phyloP scores from a whole-genome alignment of 1,139 yeast genomes.

The Hyphopichia buzzinii region DNA sequence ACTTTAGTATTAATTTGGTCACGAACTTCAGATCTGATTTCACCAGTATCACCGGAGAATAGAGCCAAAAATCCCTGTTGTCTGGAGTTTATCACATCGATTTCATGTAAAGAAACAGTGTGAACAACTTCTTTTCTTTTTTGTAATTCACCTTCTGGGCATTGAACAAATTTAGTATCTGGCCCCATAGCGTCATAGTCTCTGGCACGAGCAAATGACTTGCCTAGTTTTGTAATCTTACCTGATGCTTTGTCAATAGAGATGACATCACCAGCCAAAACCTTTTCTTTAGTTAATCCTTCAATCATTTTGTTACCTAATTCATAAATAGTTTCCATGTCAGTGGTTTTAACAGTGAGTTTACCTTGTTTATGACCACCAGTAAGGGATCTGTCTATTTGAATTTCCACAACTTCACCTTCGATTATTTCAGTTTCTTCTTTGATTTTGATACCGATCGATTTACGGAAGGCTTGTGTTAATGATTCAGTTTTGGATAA shows the following conservation, averaged over 20 bases:
- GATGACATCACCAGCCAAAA: constrained; percentile 95
- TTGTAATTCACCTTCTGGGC: constrained; percentile 98
- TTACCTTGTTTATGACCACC: constrained; percentile 99
- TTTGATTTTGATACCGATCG: constrained; percentile 91
- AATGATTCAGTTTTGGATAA: constrained; percentile 92
- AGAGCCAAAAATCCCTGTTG: constrained; percentile 97
- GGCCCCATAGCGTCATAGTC: constrained; percentile 99
- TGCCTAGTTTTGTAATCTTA: constrained; percentile 88
- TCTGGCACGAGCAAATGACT: constrained; percentile 92
- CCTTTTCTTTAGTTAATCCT: constrained; percentile 90
- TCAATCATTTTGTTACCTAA: constrained; percentile 97
- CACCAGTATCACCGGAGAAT: constrained; percentile 97
- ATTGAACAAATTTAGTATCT: constrained; percentile 94
- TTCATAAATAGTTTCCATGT: constrained; percentile 98
- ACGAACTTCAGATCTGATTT: constrained; percentile 91
- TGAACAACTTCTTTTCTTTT: constrained; percentile 94
- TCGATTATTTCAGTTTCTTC: constrained; percentile 97
- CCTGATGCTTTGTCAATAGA: constrained; percentile 96
- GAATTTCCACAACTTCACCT: constrained; percentile 98
- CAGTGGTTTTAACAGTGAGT: constrained; percentile 94
- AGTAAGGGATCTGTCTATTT: constrained; percentile 91
- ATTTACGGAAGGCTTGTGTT: constrained; percentile 92
- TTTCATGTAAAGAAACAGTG: constrained; percentile 94
- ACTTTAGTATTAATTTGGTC: constrained; percentile 96
- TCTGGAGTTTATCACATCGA: constrained; percentile 96